Evolutionary conservation across 768 basidiomycete species (phyloP).

Genomic region (Panellus pusillus): DNA sequence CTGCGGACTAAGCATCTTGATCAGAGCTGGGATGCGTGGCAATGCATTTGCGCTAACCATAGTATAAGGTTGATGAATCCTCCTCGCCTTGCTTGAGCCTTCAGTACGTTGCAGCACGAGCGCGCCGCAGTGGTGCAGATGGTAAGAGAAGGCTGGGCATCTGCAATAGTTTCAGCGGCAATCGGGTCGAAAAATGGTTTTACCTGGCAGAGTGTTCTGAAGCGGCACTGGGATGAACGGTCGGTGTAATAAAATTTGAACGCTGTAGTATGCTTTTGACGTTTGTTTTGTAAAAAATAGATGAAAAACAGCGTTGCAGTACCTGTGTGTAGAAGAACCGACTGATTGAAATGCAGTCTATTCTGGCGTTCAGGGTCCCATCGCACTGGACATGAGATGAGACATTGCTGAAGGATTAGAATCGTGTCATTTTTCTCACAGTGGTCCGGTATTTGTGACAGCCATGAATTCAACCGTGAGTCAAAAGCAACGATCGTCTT

Average conservation of each 20-base stretch:
- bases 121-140: conserved; percentile 75
- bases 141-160: conserved; percentile 52
- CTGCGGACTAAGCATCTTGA: conserved; percentile 15
- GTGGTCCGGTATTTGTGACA: conserved; percentile 52
- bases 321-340: conserved; percentile 22
- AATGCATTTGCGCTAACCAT: conserved; percentile 14
- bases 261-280: conserved; percentile 20
- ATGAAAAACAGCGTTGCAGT: neutral
- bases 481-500: conserved; percentile 59
- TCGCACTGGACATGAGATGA: conserved; percentile 24
- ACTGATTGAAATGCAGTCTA: conserved; percentile 22
- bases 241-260: conserved; percentile 64
- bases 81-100: conserved; percentile 31
- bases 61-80: conserved; percentile 2
- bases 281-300: neutral
- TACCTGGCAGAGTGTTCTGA: conserved; percentile 28
- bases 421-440: conserved; percentile 25
- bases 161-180: neutral
- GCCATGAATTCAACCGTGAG: conserved; percentile 63
- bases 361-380: conserved; percentile 29
- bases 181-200: neutral
- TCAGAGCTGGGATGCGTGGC: no score
- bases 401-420: no score
- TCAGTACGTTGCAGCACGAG: conserved; percentile 59
- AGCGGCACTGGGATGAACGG: conserved; percentile 62